Evolutionary conservation across 148 eudicot genomes (phyloP).

Genomic region (Fagopyrum homotropicum): DNA sequence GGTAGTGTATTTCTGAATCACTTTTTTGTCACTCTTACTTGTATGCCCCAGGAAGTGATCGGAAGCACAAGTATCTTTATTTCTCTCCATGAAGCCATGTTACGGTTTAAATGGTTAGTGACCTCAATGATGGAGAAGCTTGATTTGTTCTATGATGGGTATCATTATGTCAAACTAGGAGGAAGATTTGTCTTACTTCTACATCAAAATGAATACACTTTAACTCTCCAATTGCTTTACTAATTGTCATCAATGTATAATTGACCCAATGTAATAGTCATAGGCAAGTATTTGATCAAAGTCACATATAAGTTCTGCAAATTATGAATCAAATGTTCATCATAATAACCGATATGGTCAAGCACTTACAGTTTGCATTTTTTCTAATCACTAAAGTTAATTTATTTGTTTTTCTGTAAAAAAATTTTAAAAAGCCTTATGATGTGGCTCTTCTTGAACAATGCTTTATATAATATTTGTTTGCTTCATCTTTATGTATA

Average conservation of each 20-base stretch:
- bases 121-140: neutral
- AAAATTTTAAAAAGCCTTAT: neutral
- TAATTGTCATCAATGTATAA: neutral
- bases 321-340: neutral
- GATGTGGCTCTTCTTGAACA: neutral
- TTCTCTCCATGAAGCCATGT: slow-evolving; percentile 87
- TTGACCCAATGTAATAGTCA: slow-evolving; percentile 1
- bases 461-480: neutral
- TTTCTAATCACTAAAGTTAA: neutral
- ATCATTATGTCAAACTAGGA: neutral
- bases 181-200: neutral
- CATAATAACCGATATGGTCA: neutral
- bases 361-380: neutral
- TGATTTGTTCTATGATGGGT: neutral
- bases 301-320: neutral
- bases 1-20: neutral
- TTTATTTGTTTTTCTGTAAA: neutral
- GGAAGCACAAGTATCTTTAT: slow-evolving; percentile 81
- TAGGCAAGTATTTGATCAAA: neutral
- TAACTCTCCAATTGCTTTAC: neutral
- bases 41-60: slow-evolving; percentile 52
- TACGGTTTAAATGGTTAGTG: slow-evolving; percentile 79
- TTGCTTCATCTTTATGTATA: neutral
- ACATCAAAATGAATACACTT: neutral
- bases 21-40: slow-evolving; percentile 5